Evolutionary conservation across 768 basidiomycete genomes (phyloP).

Genomic region (Russula vinacea): DNA sequence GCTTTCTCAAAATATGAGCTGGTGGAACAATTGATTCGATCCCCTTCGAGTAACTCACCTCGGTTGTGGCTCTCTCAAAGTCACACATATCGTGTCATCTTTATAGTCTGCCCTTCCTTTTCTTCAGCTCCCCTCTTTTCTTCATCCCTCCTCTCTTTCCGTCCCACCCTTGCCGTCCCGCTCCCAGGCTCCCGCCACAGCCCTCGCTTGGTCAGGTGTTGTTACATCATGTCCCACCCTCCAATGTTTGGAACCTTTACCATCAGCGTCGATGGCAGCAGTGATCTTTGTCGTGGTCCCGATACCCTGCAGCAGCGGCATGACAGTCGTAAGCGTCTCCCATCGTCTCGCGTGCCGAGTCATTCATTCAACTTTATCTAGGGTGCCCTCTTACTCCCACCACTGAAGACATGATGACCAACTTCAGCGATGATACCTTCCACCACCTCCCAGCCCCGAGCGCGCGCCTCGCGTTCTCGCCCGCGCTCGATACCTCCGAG

Average conservation of each 20-base stretch:
- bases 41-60: conserved; percentile 29
- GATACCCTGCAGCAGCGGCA: conserved; percentile 17
- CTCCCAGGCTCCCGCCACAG: not conserved
- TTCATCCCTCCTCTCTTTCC: conserved; percentile 14
- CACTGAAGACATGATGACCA: conserved; percentile 15
- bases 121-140: conserved; percentile 2
- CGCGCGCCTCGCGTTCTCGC: conserved; percentile 20
- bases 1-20: conserved; percentile 19
- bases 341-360: not conserved
- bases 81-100: conserved; percentile 26
- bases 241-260: conserved; percentile 27
- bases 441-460: conserved; percentile 24
- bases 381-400: not conserved
- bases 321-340: conserved; percentile 5
- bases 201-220: not conserved
- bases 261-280: conserved; percentile 15
- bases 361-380: not conserved
- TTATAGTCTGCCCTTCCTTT: conserved; percentile 25
- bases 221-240: conserved; percentile 17
- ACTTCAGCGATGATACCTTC: conserved; percentile 13
- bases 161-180: not conserved
- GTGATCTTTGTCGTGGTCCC: conserved; percentile 9
- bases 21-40: conserved; percentile 29
- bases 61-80: conserved; percentile 28
- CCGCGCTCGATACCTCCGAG: conserved; percentile 24